Conservation (phyloP, 768 basidiomycete genomes). For the Leccinum ochraceum region DNA sequence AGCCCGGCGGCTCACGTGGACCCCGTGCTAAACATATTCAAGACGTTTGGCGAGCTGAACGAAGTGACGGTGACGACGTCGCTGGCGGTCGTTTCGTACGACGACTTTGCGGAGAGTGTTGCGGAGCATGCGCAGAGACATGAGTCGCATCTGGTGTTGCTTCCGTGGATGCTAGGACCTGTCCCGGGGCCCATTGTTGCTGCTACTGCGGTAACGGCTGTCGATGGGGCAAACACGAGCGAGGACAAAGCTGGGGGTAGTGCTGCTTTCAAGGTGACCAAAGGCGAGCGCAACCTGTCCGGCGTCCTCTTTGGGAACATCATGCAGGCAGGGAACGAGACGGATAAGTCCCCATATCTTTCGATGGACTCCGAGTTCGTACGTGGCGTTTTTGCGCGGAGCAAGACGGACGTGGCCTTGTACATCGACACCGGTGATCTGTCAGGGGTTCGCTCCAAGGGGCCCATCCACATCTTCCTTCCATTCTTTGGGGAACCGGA, state of each 20-base stretch:
- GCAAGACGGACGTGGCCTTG: slow-evolving; percentile 75
- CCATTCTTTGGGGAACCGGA: slow-evolving; percentile 96
- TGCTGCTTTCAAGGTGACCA: slow-evolving; percentile 13
- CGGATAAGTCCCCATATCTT: slow-evolving; percentile 40
- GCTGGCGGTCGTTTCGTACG: slow-evolving; percentile 73
- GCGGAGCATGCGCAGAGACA: slow-evolving; percentile 61
- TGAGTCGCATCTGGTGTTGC: slow-evolving; percentile 70
- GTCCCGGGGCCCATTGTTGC: background rate
- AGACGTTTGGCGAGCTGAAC: slow-evolving; percentile 74
- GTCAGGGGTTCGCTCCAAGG: slow-evolving; percentile 19
- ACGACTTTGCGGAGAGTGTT: slow-evolving; percentile 73
- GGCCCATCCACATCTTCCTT: slow-evolving; percentile 68
- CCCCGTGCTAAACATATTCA: slow-evolving; percentile 72
- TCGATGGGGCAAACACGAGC: background rate
- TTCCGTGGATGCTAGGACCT: slow-evolving; percentile 69
- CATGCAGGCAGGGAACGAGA: slow-evolving; percentile 6
- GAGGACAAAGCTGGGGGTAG: background rate
- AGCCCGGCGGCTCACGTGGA: slow-evolving; percentile 69
- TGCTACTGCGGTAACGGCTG: slow-evolving; percentile 28
- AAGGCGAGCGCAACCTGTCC: slow-evolving; percentile 58
- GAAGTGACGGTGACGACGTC: slow-evolving; percentile 63
- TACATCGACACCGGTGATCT: slow-evolving; percentile 68
- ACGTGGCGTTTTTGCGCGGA: slow-evolving; percentile 73
- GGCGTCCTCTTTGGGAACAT: slow-evolving; percentile 55
- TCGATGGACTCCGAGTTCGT: slow-evolving; percentile 79